A percentile compares a stretch with the other conserved stretches of the same genome.
Evolutionary conservation across 306 rosid genomes (phyloP).

Genomic region (Vigna nakashimae): DNA sequence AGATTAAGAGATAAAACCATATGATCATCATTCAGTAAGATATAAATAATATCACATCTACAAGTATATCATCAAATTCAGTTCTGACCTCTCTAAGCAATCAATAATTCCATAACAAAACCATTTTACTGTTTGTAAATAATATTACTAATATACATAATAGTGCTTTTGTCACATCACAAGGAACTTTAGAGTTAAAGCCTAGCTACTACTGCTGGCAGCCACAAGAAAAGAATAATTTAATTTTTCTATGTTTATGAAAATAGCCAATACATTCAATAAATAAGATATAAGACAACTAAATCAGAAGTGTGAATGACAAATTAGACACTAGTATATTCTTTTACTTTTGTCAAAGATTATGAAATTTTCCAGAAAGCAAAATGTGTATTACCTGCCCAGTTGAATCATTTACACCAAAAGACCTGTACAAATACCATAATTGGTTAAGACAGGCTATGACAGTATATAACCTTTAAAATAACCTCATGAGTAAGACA

Average conservation of each 20-base stretch:
- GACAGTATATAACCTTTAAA: slow-evolving; percentile 19
- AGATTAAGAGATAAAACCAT: slow-evolving; percentile 29
- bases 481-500: not conserved
- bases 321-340: slow-evolving; percentile 2
- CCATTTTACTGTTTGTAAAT: not conserved
- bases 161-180: not conserved
- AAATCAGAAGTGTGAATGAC: slow-evolving; percentile 2
- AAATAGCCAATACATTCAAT: slow-evolving; percentile 28
- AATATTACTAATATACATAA: not conserved
- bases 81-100: slow-evolving; percentile 2
- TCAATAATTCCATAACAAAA: slow-evolving; percentile 11
- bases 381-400: slow-evolving; percentile 75
- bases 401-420: slow-evolving; percentile 70
- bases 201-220: slow-evolving; percentile 11
- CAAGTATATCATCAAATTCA: slow-evolving; percentile 21
- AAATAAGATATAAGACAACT: slow-evolving; percentile 10
- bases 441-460: slow-evolving; percentile 44
- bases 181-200: slow-evolving; percentile 21
- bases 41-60: slow-evolving; percentile 15
- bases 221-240: slow-evolving; percentile 7
- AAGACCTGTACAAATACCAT: slow-evolving; percentile 61
- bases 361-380: slow-evolving; percentile 25
- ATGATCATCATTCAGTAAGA: slow-evolving; percentile 40
- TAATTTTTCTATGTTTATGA: slow-evolving; percentile 5
- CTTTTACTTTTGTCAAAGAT: slow-evolving; percentile 29